A percentile compares a stretch with the other conserved stretches of the same genome.
Conservation (phyloP, 2,329 filamentous ascomycete genomes). For the Fusarium sp. region DNA sequence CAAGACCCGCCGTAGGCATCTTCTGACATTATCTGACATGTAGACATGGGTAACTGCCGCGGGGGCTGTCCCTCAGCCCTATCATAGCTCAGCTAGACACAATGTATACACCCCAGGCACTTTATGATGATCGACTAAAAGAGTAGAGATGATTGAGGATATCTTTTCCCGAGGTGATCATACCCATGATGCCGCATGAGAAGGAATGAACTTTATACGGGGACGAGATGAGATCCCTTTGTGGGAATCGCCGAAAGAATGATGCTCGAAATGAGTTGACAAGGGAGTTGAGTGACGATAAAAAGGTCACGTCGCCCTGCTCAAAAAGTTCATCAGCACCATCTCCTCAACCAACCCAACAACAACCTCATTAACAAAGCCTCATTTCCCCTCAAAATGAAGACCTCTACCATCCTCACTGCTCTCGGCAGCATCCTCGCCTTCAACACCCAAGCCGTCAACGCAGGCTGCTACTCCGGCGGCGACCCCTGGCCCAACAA, state of each 20-base stretch:
- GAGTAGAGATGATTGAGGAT: accelerated
- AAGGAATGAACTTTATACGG: not conserved
- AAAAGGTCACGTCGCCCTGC: not conserved
- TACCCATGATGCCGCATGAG: accelerated
- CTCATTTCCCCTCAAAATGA: not conserved
- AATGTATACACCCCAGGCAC: not conserved
- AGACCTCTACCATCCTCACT: not conserved
- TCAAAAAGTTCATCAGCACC: not conserved
- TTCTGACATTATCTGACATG: not conserved
- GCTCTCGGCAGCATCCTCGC: not conserved
- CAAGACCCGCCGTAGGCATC: accelerated
- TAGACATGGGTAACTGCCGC: not conserved
- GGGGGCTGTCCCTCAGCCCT: not conserved
- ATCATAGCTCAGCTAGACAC: not conserved
- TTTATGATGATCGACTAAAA: not conserved
- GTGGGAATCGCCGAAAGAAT: not conserved
- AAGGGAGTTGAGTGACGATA: not conserved
- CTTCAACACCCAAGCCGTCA: not conserved
- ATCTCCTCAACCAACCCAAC: not conserved
- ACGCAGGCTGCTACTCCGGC: not conserved
- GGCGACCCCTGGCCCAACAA: not conserved
- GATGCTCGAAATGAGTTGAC: accelerated
- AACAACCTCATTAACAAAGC: accelerated
- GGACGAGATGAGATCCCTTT: not conserved
- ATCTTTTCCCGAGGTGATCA: not conserved